phyloP scores from a whole-genome alignment of 805 yeast species.

The Ogataea wickerhamii region DNA sequence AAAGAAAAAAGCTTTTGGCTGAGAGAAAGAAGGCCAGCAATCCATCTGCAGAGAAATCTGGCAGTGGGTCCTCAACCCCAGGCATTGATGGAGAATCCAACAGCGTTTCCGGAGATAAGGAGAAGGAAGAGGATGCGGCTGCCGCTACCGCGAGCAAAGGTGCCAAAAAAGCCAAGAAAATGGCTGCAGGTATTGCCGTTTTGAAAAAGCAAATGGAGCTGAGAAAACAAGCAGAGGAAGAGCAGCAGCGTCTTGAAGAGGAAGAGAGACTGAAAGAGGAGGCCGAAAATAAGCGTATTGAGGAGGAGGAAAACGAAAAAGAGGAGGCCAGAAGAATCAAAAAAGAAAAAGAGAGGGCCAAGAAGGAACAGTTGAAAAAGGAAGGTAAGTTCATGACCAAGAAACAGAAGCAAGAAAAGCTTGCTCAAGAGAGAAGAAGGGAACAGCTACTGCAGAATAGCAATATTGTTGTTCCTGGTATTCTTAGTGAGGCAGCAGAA shows the following conservation, averaged over 20 bases:
- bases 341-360: slow-evolving; percentile 83
- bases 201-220: slow-evolving; percentile 85
- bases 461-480: slow-evolving; percentile 71
- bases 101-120: slow-evolving; percentile 29
- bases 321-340: slow-evolving; percentile 61
- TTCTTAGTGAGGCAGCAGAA: slow-evolving; percentile 34
- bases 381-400: slow-evolving; percentile 93
- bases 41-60: slow-evolving; percentile 14
- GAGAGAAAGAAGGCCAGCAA: slow-evolving; percentile 70
- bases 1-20: slow-evolving; percentile 85
- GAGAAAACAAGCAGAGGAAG: slow-evolving; percentile 85
- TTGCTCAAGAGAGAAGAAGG: slow-evolving; percentile 81
- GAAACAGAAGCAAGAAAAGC: slow-evolving; percentile 93
- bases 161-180: slow-evolving; percentile 54
- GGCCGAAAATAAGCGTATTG: slow-evolving; percentile 48
- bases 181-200: slow-evolving; percentile 89
- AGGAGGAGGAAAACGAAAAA: slow-evolving; percentile 61
- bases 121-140: slow-evolving; percentile 38
- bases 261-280: slow-evolving; percentile 51
- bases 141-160: slow-evolving; percentile 36
- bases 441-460: slow-evolving; percentile 76
- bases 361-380: slow-evolving; percentile 88
- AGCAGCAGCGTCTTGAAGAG: slow-evolving; percentile 66
- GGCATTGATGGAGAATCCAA: slow-evolving; percentile 36
- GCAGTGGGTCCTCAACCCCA: slow-evolving; percentile 13